Percentiles rank a stretch among this genome's conserved stretches.
Evolutionary conservation across 169 alveolate species (phyloP).

Genomic region (Plasmodium yoelii): DNA sequence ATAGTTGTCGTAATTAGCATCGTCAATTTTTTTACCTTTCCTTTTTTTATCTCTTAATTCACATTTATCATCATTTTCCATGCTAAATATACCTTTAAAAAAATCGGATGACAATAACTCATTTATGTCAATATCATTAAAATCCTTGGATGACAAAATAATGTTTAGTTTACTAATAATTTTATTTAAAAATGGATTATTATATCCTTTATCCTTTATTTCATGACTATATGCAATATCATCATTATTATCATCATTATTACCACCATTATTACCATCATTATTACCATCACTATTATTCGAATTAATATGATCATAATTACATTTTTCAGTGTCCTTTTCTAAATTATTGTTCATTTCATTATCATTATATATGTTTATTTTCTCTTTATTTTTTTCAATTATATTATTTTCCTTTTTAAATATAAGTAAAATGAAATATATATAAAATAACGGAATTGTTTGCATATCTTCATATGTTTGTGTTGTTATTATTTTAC

Average conservation of each 20-base stretch:
- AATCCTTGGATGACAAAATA: conserved; percentile 18
- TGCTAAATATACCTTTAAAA: conserved; percentile 3
- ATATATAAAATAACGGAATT: conserved; percentile 70
- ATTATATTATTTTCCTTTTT: conserved; percentile 18
- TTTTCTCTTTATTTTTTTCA: conserved; percentile 13
- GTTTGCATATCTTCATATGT: conserved; percentile 53
- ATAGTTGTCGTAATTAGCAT: background rate
- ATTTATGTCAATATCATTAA: conserved; percentile 23
- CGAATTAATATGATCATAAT: background rate
- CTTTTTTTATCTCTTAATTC: background rate
- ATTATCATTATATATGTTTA: background rate
- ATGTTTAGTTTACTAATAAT: conserved; percentile 13
- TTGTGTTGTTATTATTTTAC: conserved; percentile 55
- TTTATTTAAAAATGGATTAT: conserved; percentile 6
- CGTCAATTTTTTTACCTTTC: background rate
- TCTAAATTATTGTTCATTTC: background rate
- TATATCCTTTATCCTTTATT: background rate
- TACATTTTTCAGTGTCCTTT: background rate
- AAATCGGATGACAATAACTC: conserved; percentile 25
- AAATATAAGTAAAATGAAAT: conserved; percentile 61
- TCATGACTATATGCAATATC: background rate
- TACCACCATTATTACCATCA: background rate
- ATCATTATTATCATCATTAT: background rate
- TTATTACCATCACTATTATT: background rate
- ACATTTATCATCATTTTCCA: conserved; percentile 3